Evolutionary conservation across 176 grass and related monocot species (phyloP), one percentile per base, ranked within the genome.

Genomic region (Oropetium thomaeum): DNA sequence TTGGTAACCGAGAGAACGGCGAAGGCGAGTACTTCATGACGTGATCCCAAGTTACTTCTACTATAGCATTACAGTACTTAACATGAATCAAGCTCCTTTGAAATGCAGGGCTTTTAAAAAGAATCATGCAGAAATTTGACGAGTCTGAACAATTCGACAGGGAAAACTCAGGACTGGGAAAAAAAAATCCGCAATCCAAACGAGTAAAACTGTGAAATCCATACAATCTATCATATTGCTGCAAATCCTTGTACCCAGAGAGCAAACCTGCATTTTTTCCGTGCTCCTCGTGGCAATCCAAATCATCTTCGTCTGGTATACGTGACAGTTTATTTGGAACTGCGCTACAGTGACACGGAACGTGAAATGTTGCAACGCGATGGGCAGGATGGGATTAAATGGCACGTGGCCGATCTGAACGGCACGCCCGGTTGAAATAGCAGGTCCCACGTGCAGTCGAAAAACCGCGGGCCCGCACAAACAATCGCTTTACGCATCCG

Each of bases 371-470:
- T 77, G 79, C 66, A 55, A 82, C 34, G 78, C 16, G 34, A n/a
- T n/a, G n/a, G n/a, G n/a, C n/a, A 22, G 45, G 31, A 4, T 8
- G 20, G 37, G 74, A 39, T 76, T 84, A 69, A 84, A 75, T 69
- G 69, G 68, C 80, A 83, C 80, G 69, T 87, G 80, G 69, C 69
- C 74, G 69, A 67, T 83, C 85, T 79, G 75, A 74, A 38, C 53
- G 22, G 9, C 75, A 68, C 80, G 61, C 59, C 68, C 30, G 37
- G 71, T 74, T 69, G 70, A 83, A 67, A 58, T 13, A 10, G 3
- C 43, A 10, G 79, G 84, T 16, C 58, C 77, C 29, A 19, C 12
- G 45, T 14, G 65, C 44, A 70, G 63, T 43, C 8, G 7, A 22
- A 10, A 52, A 52, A n/a, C 19, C 47, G 6, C 19, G 47, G 47